phyloP scores from a whole-genome alignment of 768 basidiomycete genomes.

The Leccinellum albellum region DNA sequence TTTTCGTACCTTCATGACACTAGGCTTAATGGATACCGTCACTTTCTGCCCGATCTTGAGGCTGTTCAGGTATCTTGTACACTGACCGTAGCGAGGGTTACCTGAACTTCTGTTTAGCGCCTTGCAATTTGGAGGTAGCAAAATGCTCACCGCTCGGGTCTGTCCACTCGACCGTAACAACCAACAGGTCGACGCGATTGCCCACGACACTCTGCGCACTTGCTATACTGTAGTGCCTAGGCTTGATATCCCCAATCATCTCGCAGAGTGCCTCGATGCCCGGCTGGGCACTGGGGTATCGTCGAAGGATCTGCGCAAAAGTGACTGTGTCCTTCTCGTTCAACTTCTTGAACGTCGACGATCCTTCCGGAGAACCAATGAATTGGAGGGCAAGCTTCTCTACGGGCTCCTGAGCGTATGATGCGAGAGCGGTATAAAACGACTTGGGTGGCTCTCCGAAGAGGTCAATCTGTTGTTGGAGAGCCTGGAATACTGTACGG shows the following conservation, averaged over 20 bases:
- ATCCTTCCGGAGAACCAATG: conserved; percentile 90
- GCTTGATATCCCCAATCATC: conserved; percentile 91
- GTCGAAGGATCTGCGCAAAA: conserved; percentile 81
- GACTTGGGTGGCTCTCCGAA: conserved; percentile 96
- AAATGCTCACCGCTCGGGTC: conserved; percentile 67
- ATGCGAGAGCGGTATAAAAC: conserved; percentile 86
- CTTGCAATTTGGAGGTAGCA: background rate
- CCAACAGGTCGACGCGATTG: conserved; percentile 87
- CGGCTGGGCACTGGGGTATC: conserved; percentile 76
- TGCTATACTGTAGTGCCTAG: conserved; percentile 97
- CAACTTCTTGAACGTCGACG: conserved; percentile 90
- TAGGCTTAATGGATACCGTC: conserved; percentile 96
- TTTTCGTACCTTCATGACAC: conserved; percentile 89
- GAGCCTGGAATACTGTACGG: conserved; percentile 89
- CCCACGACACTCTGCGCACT: conserved; percentile 94
- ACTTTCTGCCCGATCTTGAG: conserved; percentile 87
- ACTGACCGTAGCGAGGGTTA: conserved; percentile 81
- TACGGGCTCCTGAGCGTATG: conserved; percentile 61
- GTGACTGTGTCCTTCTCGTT: conserved; percentile 92
- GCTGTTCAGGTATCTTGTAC: conserved; percentile 88
- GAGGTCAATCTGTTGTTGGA: conserved; percentile 95
- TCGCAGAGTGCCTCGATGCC: conserved; percentile 84
- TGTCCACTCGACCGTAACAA: conserved; percentile 95
- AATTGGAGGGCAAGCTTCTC: conserved; percentile 84
- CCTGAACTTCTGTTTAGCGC: conserved; percentile 43